Evolutionary conservation across 805 yeast genomes (phyloP).

Genomic region (Metschnikowia sp.): DNA sequence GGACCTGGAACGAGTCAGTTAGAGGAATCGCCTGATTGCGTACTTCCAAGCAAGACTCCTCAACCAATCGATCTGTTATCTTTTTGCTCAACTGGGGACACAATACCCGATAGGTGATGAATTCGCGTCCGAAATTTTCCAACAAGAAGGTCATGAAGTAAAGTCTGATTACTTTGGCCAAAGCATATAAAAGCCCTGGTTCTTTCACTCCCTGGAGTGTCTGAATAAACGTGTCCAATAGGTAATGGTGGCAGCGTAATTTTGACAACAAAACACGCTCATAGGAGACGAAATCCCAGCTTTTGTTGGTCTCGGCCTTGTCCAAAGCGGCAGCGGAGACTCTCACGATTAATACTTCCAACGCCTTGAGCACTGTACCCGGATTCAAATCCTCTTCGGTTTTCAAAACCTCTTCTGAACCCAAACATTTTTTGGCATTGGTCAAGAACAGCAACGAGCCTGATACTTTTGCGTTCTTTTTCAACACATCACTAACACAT

Average conservation of each 20-base stretch:
- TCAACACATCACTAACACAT: slow-evolving; percentile 26
- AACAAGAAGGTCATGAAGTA: slow-evolving; percentile 25
- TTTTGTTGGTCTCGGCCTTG: slow-evolving; percentile 24
- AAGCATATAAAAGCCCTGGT: slow-evolving; percentile 26
- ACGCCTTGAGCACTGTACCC: slow-evolving; percentile 18
- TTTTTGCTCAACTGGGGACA: slow-evolving; percentile 27
- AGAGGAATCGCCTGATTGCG: slow-evolving; percentile 16
- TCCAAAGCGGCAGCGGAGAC: slow-evolving; percentile 28
- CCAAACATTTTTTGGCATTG: slow-evolving; percentile 8
- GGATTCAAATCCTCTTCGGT: slow-evolving; percentile 17
- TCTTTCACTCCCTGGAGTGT: slow-evolving; percentile 20
- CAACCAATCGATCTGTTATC: slow-evolving; percentile 21
- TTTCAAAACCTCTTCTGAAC: slow-evolving; percentile 5
- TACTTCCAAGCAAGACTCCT: slow-evolving; percentile 14
- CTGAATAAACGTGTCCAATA: slow-evolving; percentile 30
- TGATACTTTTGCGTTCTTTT: slow-evolving; percentile 9
- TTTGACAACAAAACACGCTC: slow-evolving; percentile 40
- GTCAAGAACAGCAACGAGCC: slow-evolving; percentile 19
- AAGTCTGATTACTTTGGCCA: slow-evolving; percentile 31
- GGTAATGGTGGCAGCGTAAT: slow-evolving; percentile 42
- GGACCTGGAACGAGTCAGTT: slow-evolving; percentile 21
- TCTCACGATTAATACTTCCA: slow-evolving; percentile 39
- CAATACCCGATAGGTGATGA: slow-evolving; percentile 35
- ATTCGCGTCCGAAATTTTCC: slow-evolving; percentile 35
- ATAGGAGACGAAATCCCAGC: slow-evolving; percentile 36